Base-by-base conservation (phyloP, 2,329 filamentous ascomycete species). In the Fonsecaea erecta region DNA sequence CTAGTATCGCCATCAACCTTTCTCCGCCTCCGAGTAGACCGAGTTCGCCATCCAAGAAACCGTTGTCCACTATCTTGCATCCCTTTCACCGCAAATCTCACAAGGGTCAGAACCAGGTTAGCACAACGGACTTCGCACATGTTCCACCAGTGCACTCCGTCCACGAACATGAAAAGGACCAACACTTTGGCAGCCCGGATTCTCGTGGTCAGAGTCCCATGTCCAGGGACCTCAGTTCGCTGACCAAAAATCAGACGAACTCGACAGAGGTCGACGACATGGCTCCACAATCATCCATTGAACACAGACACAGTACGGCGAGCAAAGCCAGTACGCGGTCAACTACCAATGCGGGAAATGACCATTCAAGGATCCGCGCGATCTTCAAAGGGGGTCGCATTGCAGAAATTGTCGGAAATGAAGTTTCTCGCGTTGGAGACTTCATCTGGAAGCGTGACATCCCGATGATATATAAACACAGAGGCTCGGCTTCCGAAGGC, bases 381-480 rank as follows among this genome's bases (percentile, higher is more conserved):
- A 88, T 97, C 54, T 90, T 97, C 77, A 94, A 92, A 77, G 89
- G 88, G 2, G 86, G 87, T 56, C 84, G 90, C 62, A 87, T 94
- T 68, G 90, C 92, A 66, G 90, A 86, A 32, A 84, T 92, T 32
- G 85, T 96, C 2, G 84, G 85, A n/a, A 83, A 82, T 66, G 87
- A 89, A 71, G 83, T 88, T 7, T 84, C 85, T 0, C 86, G 84
- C 71, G 82, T 89, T 35, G 85, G 86, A 16, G 86, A 87, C 56
- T 80, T 85, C 51, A 84, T 89, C 24, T 81, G 87, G 75, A 85
- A 83, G 70, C 85, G 84, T 71, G 87, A 89, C 34, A 73, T 77
- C 24, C 75, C 73, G 34, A 75, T 78, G 12, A 78, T 80, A 69
- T 80, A 78, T 63, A 75, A 74, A 51, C 62, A 66, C 40, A 55